These are phyloP conservation scores for Juglanconis sp. DNA, from an alignment of 2,329 filamentous ascomycete genomes.

Conservation along the genomic window DNA sequence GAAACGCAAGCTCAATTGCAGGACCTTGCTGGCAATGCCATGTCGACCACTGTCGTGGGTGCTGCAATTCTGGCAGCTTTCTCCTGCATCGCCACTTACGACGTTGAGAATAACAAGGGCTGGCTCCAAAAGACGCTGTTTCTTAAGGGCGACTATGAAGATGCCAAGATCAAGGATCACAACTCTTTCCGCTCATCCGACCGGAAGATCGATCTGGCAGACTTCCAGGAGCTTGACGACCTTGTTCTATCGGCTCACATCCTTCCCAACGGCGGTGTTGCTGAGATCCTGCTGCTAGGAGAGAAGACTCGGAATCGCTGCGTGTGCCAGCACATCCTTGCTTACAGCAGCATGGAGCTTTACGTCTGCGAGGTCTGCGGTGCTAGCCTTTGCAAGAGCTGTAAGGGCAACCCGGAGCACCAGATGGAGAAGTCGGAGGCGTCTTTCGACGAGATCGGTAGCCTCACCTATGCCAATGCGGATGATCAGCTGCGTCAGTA, in stretches of 20 bases:
- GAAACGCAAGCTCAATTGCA: slow-evolving; percentile 61
- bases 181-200: neutral
- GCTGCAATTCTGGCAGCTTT: slow-evolving; percentile 59
- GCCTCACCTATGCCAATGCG: slow-evolving; percentile 6
- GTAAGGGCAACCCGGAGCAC: slow-evolving; percentile 38
- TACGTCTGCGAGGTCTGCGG: slow-evolving; percentile 31
- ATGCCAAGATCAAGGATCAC: neutral
- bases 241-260: slow-evolving; percentile 17
- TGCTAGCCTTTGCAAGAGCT: slow-evolving; percentile 34
- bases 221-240: neutral
- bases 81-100: neutral
- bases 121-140: slow-evolving; percentile 6
- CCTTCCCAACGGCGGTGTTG: slow-evolving; percentile 2
- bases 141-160: neutral
- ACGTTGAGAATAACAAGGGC: neutral
- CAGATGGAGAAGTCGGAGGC: slow-evolving; percentile 18
- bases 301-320: slow-evolving; percentile 30
- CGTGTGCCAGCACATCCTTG: slow-evolving; percentile 30
- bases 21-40: slow-evolving; percentile 75
- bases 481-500: slow-evolving; percentile 1
- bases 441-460: slow-evolving; percentile 3
- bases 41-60: slow-evolving; percentile 71
- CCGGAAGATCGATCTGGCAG: neutral
- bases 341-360: slow-evolving; percentile 17
- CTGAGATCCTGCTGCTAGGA: slow-evolving; percentile 15